Conservation (phyloP, 163 green algal species). For the Chlamydomonas reinhardtii region DNA sequence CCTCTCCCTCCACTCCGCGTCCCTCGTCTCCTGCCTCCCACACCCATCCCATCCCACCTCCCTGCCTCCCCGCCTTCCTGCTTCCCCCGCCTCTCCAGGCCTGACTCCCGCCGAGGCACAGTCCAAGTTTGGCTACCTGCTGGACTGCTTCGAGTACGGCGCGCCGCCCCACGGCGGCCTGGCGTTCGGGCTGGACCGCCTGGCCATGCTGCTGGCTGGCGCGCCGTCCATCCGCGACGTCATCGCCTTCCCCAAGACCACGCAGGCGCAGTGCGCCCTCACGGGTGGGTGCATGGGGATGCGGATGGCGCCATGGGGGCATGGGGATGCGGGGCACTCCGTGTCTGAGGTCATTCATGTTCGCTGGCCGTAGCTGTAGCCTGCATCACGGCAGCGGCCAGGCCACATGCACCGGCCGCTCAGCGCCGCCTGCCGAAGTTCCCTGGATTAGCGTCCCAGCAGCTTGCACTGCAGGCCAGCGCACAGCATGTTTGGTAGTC, state of each 20-base stretch:
- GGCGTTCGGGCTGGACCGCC: conserved; percentile 89
- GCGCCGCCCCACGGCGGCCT: conserved; percentile 96
- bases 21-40: too few species aligned
- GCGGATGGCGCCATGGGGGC: too few species aligned
- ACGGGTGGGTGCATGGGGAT: conserved; percentile 62
- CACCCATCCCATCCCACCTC: neutral
- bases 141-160: conserved; percentile 93
- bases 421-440: too few species aligned
- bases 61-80: too few species aligned
- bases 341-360: too few species aligned
- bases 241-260: conserved; percentile 99
- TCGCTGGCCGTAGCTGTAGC: too few species aligned
- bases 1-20: neutral
- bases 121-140: conserved; percentile 97
- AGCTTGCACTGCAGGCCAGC: too few species aligned
- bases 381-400: too few species aligned
- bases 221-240: conserved; percentile 95
- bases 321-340: neutral
- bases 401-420: too few species aligned
- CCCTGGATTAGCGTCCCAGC: too few species aligned
- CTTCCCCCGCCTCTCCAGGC: conserved; percentile 33
- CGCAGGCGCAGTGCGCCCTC: conserved; percentile 88
- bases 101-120: conserved; percentile 80
- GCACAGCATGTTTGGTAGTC: too few species aligned
- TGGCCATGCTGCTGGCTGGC: conserved; percentile 55